Evolutionary conservation across 176 grass and related monocot species (phyloP).

Genomic region (Olyra latifolia): DNA sequence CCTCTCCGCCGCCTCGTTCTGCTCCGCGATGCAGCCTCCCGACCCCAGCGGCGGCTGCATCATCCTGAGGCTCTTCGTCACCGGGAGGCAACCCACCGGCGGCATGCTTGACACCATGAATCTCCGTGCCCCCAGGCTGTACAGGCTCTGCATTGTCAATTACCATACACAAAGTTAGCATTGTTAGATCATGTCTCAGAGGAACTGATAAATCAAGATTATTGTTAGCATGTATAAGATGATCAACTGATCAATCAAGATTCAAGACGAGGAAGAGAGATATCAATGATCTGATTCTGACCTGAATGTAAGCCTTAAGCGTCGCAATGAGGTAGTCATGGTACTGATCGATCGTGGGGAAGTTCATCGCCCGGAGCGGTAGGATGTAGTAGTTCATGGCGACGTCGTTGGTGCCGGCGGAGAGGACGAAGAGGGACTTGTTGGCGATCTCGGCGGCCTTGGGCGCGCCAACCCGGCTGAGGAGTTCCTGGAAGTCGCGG

Average conservation of each 20-base stretch:
- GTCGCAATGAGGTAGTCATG: constrained; percentile 43
- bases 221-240: background rate
- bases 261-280: too few relatives aligned
- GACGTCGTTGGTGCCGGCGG: constrained; percentile 65
- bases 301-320: constrained; percentile 45
- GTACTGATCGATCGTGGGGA: constrained; percentile 44
- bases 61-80: constrained; percentile 21
- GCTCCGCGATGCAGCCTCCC: constrained; percentile 22
- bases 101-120: constrained; percentile 53
- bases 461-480: constrained; percentile 27
- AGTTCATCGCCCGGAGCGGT: background rate
- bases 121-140: constrained; percentile 38
- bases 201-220: too few relatives aligned
- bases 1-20: constrained; percentile 27
- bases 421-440: constrained; percentile 45
- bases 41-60: background rate
- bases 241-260: too few relatives aligned
- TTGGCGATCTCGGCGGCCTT: constrained; percentile 39
- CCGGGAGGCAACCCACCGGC: constrained; percentile 63
- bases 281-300: background rate
- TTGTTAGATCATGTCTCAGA: too few relatives aligned
- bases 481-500: constrained; percentile 38
- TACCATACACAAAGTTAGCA: too few relatives aligned
- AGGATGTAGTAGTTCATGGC: constrained; percentile 50
- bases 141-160: constrained; percentile 36